Evolutionary conservation across 176 grass and related monocot genomes (phyloP), one percentile per base, ranked within the genome.

Genomic region (Eremochloa ophiuroides): DNA sequence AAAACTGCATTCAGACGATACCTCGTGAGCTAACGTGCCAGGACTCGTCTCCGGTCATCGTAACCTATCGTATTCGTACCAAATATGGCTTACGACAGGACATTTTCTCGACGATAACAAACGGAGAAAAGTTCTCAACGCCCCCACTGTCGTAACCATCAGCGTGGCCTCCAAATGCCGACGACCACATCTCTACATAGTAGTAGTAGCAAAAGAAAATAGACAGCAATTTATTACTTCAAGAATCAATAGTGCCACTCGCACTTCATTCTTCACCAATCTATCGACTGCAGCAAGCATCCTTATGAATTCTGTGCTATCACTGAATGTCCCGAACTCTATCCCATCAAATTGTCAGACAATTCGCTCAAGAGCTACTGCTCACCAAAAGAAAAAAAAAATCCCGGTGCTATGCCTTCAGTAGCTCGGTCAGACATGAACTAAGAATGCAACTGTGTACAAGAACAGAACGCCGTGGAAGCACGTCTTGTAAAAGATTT

Each of bases 361-460:
- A 63, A 26, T 60, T 73, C 66, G 11, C 42, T 72, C 12, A 66
- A 37, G 37, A 77, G 44, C 35, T 65, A 82, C 22, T 59, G 64
- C 31, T 5, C 55, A 3, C 18, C 62, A 3, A 31, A n/a, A 82
- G 13, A 84, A 60, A 77, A n/a, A n/a, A n/a, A n/a, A n/a, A n/a
- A n/a, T n/a, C n/a, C n/a, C n/a, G n/a, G 50, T 31, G 22, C 2
- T 80, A 64, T 23, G 33, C 39, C 15, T 81, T 35, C 14, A 81
- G n/a, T 51, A 37, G 17, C 46, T 77, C 30, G 55, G 73, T 56
- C 43, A 53, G 65, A 64, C 53, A 23, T 50, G 77, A 80, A 75
- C 51, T 17, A 26, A 68, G 26, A 70, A 85, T 71, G 80, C 28
- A 43, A 38, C 9, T 23, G n/a, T 71, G 71, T 37, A 85, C 79